Evolutionary conservation across 1,284 basidiomycete species (phyloP), one percentile per base, ranked within the genome.

Genomic region (Ganoderma meredithae): DNA sequence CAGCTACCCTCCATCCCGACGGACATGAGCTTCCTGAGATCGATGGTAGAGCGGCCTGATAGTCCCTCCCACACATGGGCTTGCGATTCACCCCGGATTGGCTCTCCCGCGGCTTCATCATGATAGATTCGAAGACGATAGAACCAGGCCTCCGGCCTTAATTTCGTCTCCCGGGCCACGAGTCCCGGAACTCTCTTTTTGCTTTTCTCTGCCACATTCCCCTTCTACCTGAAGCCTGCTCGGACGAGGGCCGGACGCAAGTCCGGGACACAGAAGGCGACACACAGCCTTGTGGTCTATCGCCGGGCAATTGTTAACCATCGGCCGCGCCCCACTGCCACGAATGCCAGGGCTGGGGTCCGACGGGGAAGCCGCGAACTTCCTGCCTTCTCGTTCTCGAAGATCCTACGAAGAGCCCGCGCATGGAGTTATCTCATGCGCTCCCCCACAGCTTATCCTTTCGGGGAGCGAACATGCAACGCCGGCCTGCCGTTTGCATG

Each of bases 1-100:
- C 62, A 41, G 36, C 64, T 43, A 60, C 71, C 65, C 62, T 66
- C 65, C 59, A 44, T 69, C 33, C 63, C 67, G 67, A 72, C 71
- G 71, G 71, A 72, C 44, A 70, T 72, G 71, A 70, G 47, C 65
- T 60, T 68, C 52, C 56, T 65, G 64, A 59, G 67, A 72, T 72
- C 71, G 71, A 72, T 72, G 63, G 65, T 70, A 60, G 67, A 59
- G 69, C 71, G 71, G 65, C 71, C 58, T 69, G 63, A 66, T 61
- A 47, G 27, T 47, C 39, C 8, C 58, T 53, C 60, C 62, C 63
- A 12, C 52, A 63, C 47, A 64, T 62, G 69, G 69, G 41, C 58
- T 25, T 44, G 60, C 66, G 65, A 69, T 70, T 53, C 52, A 67
- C 44, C 69, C 69, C 66, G 65, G 69, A 69, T 72, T 68, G 67